phyloP scores from a whole-genome alignment of 805 yeast genomes.

The Saccharomycopsis olivae region DNA sequence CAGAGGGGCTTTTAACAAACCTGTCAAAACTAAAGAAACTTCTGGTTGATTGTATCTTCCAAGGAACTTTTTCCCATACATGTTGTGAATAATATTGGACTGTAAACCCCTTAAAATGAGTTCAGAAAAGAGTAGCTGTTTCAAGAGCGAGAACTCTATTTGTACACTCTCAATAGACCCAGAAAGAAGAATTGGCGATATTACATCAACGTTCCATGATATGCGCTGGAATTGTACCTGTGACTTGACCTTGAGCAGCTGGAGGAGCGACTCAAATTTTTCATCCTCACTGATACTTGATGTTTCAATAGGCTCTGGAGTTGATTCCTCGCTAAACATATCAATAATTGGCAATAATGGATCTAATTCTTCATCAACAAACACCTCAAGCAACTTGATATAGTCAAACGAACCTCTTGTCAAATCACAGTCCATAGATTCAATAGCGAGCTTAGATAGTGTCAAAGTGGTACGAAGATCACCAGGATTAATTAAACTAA shows the following conservation, averaged over 20 bases:
- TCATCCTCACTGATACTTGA: too few relatives aligned
- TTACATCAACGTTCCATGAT: slow-evolving; percentile 9
- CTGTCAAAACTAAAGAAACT: not conserved
- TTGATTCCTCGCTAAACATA: not conserved
- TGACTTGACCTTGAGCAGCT: too few relatives aligned
- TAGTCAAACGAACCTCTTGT: slow-evolving; percentile 12
- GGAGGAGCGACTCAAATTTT: too few relatives aligned
- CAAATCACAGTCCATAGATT: not conserved
- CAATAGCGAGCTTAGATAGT: too few relatives aligned
- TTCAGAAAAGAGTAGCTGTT: not conserved
- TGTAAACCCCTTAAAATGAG: not conserved
- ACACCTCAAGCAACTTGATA: slow-evolving; percentile 2
- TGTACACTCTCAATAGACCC: slow-evolving; percentile 1
- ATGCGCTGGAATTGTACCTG: not conserved
- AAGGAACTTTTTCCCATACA: slow-evolving; percentile 13
- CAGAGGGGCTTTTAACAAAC: not conserved
- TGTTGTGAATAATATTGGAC: slow-evolving; percentile 13
- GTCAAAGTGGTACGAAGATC: too few relatives aligned
- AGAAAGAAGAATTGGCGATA: slow-evolving; percentile 12
- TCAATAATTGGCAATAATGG: not conserved
- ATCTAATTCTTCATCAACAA: slow-evolving; percentile 4
- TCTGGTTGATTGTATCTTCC: slow-evolving; percentile 7
- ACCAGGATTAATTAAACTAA: too few relatives aligned
- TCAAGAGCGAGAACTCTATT: not conserved
- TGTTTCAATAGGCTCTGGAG: too few relatives aligned